phyloP scores from a whole-genome alignment of 2,329 filamentous ascomycete species.

The Xylariaceae sp. region DNA sequence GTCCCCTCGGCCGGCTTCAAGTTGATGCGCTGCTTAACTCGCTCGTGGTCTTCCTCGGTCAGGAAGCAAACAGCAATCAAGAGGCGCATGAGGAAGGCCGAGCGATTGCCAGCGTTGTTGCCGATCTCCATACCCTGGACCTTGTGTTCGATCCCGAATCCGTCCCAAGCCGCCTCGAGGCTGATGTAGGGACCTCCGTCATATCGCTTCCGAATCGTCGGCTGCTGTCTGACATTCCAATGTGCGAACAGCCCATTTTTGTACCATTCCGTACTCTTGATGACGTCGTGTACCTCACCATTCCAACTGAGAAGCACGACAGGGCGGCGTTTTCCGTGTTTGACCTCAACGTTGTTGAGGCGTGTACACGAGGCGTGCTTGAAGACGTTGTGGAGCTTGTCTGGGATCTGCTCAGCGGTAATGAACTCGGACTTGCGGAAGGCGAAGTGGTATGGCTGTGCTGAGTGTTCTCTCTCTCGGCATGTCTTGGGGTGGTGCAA shows the following conservation, averaged over 20 bases:
- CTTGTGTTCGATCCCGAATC: constrained; percentile 10
- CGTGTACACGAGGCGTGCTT: neutral
- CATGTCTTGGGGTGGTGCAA: constrained; percentile 14
- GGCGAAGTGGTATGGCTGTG: constrained; percentile 15
- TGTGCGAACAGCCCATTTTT: constrained; percentile 1
- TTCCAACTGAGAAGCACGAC: constrained; percentile 13
- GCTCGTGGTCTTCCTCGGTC: constrained; percentile 1
- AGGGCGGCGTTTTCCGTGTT: neutral
- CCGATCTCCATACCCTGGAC: constrained; percentile 7
- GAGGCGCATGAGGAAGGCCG: constrained; percentile 12
- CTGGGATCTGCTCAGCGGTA: neutral
- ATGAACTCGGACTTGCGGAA: constrained; percentile 10
- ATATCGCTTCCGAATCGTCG: neutral
- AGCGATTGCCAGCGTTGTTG: constrained; percentile 14
- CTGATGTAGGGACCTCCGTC: no score
- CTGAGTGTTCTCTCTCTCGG: neutral
- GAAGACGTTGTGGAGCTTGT: constrained; percentile 5
- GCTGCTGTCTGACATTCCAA: constrained; percentile 11
- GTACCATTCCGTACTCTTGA: constrained; percentile 9
- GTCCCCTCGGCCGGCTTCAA: neutral
- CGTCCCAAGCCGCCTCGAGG: neutral
- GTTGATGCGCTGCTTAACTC: neutral
- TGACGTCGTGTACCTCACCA: constrained; percentile 1
- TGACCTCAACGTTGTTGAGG: neutral
- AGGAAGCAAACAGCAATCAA: constrained; percentile 8